phyloP scores from a whole-genome alignment of 1,139 yeast species.

The Zhuliangozyma parablackwelliae region DNA sequence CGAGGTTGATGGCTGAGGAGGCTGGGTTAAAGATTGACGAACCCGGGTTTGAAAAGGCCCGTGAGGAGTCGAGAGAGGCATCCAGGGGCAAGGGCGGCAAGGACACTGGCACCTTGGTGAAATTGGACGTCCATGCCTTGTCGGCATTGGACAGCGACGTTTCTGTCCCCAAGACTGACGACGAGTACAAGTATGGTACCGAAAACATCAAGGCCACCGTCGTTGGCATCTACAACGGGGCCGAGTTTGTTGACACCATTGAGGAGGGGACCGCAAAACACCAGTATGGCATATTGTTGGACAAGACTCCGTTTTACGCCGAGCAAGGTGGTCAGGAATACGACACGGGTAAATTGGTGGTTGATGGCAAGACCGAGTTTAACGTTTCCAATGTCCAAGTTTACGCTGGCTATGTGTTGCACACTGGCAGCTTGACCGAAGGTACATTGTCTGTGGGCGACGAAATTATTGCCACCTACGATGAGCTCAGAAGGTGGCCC shows the following conservation, averaged over 20 bases:
- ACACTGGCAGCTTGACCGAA: conserved; percentile 80
- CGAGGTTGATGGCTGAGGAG: conserved; percentile 98
- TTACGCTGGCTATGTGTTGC: conserved; percentile 92
- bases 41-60: conserved; percentile 85
- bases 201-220: conserved; percentile 61
- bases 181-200: conserved; percentile 64
- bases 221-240: conserved; percentile 69
- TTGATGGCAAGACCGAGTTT: conserved; percentile 85
- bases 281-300: conserved; percentile 76
- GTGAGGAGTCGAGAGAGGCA: conserved; percentile 85
- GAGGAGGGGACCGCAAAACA: conserved; percentile 32
- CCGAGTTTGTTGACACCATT: conserved; percentile 49
- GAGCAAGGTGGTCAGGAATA: conserved; percentile 99
- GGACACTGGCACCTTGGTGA: conserved; percentile 57
- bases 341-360: conserved; percentile 88
- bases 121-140: conserved; percentile 86
- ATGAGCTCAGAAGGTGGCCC: conserved; percentile 94
- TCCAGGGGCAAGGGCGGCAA: conserved; percentile 80
- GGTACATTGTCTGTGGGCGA: conserved; percentile 69
- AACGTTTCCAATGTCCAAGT: conserved; percentile 86
- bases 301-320: conserved; percentile 92
- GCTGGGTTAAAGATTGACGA: conserved; percentile 92
- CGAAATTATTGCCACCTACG: conserved; percentile 78
- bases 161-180: conserved; percentile 77
- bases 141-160: conserved; percentile 57